Base-by-base conservation (phyloP, 2,329 filamentous ascomycete genomes). In the Aspergillus sp. region DNA sequence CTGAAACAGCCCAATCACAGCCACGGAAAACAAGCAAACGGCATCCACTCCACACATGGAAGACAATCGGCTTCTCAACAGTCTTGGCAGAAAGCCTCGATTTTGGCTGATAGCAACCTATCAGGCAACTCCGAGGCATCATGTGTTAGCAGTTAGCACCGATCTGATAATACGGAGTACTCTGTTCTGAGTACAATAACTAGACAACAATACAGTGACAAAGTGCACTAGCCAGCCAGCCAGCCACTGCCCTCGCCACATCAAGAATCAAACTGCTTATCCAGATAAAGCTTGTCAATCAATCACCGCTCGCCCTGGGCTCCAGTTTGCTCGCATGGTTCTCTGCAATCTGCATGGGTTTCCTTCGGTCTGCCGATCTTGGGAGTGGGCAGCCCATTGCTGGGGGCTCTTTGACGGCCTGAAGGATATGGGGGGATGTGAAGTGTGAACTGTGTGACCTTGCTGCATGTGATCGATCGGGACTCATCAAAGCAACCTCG, bases 51-150 rank as follows among this genome's bases (percentile, higher is more conserved):
- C 48, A 39, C 39, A 30, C 26, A 30, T 51, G 34, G 39, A 42
- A 42, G 53, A 56, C 48, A 52, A 54, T 55, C 54, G 57, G 51
- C 54, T 59, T 44, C 57, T 58, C 60, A 62, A 62, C 60, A 53
- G 48, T 56, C 57, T 62, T 60, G 59, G 59, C 59, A 38, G 20
- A n/a, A 24, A 15, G 32, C 8, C 20, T 36, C 26, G 26, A n/a
- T 13, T 34, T n/a, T 32, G 32, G 13, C 44, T 47, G 30, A 47
- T 34, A 24, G n/a, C 20, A 7, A 13, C 42, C 42, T 47, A 47
- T 47, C 44, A 48, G 45, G 45, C 45, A 53, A 54, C 20, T 17
- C 48, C 41, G 54, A 56, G 53, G 51, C 36, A 30, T 48, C 51
- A 48, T 48, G 51, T 54, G 17, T 7, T 36, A 34, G n/a, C n/a